These are phyloP conservation scores for Raddia distichophylla DNA, from an alignment of 176 grass and related monocot genomes.

Conservation along the genomic window DNA sequence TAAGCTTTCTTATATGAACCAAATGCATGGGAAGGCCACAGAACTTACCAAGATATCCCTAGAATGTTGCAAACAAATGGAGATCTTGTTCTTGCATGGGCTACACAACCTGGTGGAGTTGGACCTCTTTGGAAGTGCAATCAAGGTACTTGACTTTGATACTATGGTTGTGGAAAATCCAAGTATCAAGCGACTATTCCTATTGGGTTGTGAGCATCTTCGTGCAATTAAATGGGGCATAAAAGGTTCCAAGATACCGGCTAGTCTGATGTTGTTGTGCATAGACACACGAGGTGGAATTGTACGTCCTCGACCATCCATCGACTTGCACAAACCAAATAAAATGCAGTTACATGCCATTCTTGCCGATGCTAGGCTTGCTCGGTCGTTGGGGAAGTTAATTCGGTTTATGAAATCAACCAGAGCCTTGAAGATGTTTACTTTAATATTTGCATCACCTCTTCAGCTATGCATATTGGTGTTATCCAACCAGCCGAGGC, in stretches of 20 bases:
- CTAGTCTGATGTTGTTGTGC: not conserved
- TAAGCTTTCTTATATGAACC: too few species aligned
- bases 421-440: not conserved
- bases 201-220: slow-evolving; percentile 1
- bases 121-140: slow-evolving; percentile 2
- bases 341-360: not conserved
- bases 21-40: too few species aligned
- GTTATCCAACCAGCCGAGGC: not conserved
- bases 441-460: not conserved
- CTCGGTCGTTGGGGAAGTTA: not conserved
- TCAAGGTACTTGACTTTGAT: slow-evolving; percentile 18
- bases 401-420: not conserved
- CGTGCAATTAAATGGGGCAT: not conserved
- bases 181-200: not conserved
- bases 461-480: not conserved
- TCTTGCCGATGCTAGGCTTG: not conserved
- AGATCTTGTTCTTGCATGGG: not conserved
- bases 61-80: not conserved
- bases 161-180: slow-evolving; percentile 28
- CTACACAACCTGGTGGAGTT: slow-evolving; percentile 28
- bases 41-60: not conserved
- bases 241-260: not conserved
- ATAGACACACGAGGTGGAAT: not conserved
- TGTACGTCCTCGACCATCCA: not conserved
- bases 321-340: not conserved